A percentile compares a stretch with the other conserved stretches of the same genome.
Evolutionary conservation across 352 stramenopile species (phyloP).

Genomic region (Globisporangium paddicum): DNA sequence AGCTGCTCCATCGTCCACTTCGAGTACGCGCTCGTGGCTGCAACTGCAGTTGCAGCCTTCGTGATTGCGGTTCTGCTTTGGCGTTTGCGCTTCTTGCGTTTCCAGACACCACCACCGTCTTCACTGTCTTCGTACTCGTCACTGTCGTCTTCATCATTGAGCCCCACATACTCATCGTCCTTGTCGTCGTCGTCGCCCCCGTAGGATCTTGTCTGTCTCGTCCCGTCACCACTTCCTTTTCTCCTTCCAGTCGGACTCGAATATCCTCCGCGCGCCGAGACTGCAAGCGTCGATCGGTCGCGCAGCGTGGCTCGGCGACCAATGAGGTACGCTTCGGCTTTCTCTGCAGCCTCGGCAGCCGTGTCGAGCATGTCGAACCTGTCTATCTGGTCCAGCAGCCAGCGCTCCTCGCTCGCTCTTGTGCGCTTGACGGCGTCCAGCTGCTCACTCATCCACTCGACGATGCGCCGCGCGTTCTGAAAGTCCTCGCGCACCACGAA

Average conservation of each 20-base stretch:
- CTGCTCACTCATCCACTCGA: conserved; percentile 63
- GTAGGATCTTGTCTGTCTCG: background rate
- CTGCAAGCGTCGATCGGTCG: background rate
- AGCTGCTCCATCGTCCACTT: conserved; percentile 50
- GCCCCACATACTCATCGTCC: conserved; percentile 12
- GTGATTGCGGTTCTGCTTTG: background rate
- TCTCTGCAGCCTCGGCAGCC: background rate
- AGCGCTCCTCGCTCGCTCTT: conserved; percentile 42
- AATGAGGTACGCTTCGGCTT: background rate
- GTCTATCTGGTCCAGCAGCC: conserved; percentile 50
- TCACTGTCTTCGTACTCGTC: background rate
- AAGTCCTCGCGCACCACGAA: conserved; percentile 53
- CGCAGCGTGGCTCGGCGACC: background rate
- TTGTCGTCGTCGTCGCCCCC: background rate
- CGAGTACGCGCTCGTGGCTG: conserved; percentile 16
- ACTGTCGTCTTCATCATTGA: conserved; percentile 8
- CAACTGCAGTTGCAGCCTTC: background rate
- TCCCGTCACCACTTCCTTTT: background rate
- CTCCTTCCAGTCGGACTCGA: background rate
- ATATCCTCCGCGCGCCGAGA: background rate
- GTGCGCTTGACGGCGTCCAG: conserved; percentile 34
- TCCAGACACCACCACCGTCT: background rate
- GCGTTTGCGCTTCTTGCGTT: conserved; percentile 5
- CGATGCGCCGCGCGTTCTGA: conserved; percentile 39
- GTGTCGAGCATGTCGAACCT: conserved; percentile 28